Evolutionary conservation across 1,284 basidiomycete species (phyloP).

Genomic region (Trametes polyzona): DNA sequence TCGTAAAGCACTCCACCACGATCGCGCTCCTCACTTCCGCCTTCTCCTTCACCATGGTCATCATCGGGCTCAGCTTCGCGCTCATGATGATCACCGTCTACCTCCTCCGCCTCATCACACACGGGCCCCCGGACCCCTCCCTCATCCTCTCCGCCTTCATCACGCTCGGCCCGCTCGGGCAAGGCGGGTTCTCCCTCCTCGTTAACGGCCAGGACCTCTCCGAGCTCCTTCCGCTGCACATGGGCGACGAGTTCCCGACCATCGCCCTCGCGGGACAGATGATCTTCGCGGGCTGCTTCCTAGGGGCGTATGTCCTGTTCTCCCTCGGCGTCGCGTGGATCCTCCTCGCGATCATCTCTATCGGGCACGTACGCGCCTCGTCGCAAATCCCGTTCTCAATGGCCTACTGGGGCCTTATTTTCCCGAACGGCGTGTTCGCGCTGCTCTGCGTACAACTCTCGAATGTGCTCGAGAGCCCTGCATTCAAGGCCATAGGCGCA

Average conservation of each 20-base stretch:
- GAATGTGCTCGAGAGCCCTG: constrained; percentile 46
- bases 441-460: constrained; percentile 50
- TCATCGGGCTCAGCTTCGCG: constrained; percentile 55
- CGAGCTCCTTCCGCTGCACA: constrained; percentile 43
- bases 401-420: constrained; percentile 54
- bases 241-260: constrained; percentile 37
- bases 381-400: constrained; percentile 42
- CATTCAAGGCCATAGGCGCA: constrained; percentile 36
- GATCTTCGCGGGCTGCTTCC: constrained; percentile 44
- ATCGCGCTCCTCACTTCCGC: constrained; percentile 55
- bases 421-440: constrained; percentile 54
- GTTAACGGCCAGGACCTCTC: constrained; percentile 51
- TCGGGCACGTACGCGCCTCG: constrained; percentile 34
- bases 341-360: constrained; percentile 40
- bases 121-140: constrained; percentile 41
- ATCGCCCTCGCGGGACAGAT: constrained; percentile 39
- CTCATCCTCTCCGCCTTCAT: constrained; percentile 56
- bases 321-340: constrained; percentile 52
- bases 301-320: constrained; percentile 48
- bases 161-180: constrained; percentile 42
- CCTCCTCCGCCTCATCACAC: constrained; percentile 44
- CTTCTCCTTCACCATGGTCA: constrained; percentile 53
- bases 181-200: constrained; percentile 60
- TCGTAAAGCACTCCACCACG: constrained; percentile 42
- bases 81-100: constrained; percentile 51